Evolutionary conservation across 352 stramenopile genomes (phyloP), one percentile per base, ranked within the genome.

Genomic region (Globisporangium megalacanthum): DNA sequence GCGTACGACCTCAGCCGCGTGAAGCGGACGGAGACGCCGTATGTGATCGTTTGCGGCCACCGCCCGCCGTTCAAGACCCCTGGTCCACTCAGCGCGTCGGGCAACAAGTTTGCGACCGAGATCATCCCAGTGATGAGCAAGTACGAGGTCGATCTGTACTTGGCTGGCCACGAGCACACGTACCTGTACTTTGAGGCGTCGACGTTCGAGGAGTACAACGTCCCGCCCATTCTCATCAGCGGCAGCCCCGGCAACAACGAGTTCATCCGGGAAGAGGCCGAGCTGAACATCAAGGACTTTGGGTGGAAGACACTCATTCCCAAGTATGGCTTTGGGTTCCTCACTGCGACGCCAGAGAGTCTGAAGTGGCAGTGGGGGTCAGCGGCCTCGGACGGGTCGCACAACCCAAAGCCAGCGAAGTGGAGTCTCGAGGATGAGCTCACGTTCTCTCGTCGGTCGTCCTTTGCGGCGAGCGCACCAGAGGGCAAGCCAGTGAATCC

Each of bases 221-320:
- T 92, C 5, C 82, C 82, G 42, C 77, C 77, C 3, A 83, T 88
- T 51, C 86, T 92, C 52, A 82, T 92, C 61, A 84, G 73, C 19
- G 82, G 82, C 20, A 88, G 76, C 42, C 54, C 77, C 0, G 82
- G 82, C 51, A 92, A 92, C 68, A 89, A 89, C 57, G 81, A 92
- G 62, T 92, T 71, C 53, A 83, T 89, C 51, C 75, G 79, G 1
- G 53, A 71, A 6, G 57, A 79, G 41, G 48, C 60, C 1, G 56
- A 83, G 7, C 68, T 92, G n/a, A 56, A 65, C 36, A 77, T 88
- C 25, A 62, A 72, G n/a, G 76, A 65, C 6, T 89, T 86, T 46
- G 72, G 60, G 45, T 72, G 75, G 69, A 78, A 77, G 56, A 86
- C 69, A 10, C 56, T 87, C 33, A 88, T 89, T 44, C 69, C 73